A percentile compares a stretch with the other conserved stretches of the same genome.
Evolutionary conservation across 2,329 filamentous ascomycete genomes (phyloP).

Genomic region (Epichloe elymi): DNA sequence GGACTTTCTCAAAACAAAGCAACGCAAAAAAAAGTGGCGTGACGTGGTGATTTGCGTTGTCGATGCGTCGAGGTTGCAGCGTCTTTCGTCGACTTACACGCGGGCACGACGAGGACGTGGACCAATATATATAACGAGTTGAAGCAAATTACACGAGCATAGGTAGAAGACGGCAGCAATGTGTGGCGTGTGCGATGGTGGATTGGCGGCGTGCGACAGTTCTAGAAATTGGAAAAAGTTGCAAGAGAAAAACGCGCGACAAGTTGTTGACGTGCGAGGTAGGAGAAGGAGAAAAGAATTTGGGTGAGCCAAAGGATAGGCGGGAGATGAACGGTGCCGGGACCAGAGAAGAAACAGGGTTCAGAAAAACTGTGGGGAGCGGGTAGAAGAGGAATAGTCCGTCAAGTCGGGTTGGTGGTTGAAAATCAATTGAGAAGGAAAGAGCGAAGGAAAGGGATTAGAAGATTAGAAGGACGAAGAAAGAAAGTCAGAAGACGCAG

Average conservation of each 20-base stretch:
- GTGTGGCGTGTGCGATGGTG: slow-evolving; percentile 6
- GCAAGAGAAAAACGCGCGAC: slow-evolving; percentile 9
- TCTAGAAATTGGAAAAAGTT: slow-evolving; percentile 1
- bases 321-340: slow-evolving; percentile 9
- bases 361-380: slow-evolving; percentile 9
- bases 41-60: slow-evolving; percentile 1
- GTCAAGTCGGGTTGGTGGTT: not conserved
- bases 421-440: not conserved
- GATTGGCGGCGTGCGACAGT: slow-evolving; percentile 6
- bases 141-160: not conserved
- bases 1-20: not conserved
- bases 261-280: slow-evolving; percentile 13
- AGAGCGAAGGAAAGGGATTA: not conserved
- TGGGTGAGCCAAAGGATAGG: slow-evolving; percentile 8
- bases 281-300: slow-evolving; percentile 14
- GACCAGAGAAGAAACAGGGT: slow-evolving; percentile 7
- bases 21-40: slow-evolving; percentile 1
- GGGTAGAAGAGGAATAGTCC: slow-evolving; percentile 4
- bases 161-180: slow-evolving; percentile 2
- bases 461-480: not conserved
- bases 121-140: slow-evolving; percentile 2
- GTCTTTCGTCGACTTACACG: slow-evolving; percentile 20
- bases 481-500: not conserved
- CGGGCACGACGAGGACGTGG: slow-evolving; percentile 8
- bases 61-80: slow-evolving; percentile 4